phyloP scores from a whole-genome alignment of 768 basidiomycete species.

The Pleurotus giganteus region DNA sequence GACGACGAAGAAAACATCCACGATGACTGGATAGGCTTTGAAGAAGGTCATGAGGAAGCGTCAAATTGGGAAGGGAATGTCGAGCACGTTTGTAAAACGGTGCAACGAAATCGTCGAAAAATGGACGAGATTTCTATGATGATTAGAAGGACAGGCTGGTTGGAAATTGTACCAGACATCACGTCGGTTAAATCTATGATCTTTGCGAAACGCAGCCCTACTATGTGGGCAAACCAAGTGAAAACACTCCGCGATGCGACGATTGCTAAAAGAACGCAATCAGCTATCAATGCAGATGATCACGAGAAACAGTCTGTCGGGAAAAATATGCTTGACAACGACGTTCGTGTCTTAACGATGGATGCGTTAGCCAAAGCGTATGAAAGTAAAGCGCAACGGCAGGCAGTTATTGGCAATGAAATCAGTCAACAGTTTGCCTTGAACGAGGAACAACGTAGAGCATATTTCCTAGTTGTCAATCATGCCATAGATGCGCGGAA shows the following conservation, averaged over 20 bases:
- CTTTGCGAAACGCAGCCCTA: too few relatives aligned
- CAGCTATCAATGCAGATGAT: too few relatives aligned
- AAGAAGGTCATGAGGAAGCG: background rate
- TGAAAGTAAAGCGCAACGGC: background rate
- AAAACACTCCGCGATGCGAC: background rate
- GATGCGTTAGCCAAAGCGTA: background rate
- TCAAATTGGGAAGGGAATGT: background rate
- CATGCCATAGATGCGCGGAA: conserved; percentile 12
- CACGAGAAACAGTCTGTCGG: too few relatives aligned
- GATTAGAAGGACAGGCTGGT: background rate
- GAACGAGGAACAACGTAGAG: conserved; percentile 22
- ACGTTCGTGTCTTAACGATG: background rate
- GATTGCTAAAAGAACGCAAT: background rate
- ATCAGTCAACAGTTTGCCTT: conserved; percentile 13
- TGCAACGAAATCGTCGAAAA: background rate
- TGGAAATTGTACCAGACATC: background rate
- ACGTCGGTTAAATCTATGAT: background rate
- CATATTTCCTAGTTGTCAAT: conserved; percentile 20
- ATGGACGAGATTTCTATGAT: background rate
- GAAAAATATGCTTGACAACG: background rate
- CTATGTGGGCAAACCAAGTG: background rate
- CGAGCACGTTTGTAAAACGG: background rate
- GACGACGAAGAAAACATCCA: too few relatives aligned
- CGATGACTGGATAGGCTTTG: background rate
- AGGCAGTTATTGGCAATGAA: background rate